Conservation (phyloP, 768 basidiomycete genomes). For the Jaapia argillacea region DNA sequence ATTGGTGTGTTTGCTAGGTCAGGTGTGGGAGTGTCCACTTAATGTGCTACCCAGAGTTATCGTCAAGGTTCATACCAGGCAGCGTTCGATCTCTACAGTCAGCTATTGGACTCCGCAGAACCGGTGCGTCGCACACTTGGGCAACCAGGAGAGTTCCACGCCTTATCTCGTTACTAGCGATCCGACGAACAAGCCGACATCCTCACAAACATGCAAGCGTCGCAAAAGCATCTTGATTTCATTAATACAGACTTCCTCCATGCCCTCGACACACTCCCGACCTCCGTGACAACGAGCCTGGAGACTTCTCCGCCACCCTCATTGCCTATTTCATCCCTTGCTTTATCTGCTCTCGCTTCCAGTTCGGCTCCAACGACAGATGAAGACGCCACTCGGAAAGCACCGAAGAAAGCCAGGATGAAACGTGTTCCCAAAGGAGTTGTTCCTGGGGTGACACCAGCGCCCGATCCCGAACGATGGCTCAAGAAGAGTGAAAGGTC, state of each 20-base stretch:
- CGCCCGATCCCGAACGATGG: slow-evolving; percentile 84
- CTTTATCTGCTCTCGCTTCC: slow-evolving; percentile 14
- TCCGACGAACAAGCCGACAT: slow-evolving; percentile 87
- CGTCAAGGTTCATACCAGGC: slow-evolving; percentile 65
- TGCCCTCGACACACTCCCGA: slow-evolving; percentile 50
- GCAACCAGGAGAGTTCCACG: not conserved
- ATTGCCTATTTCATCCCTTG: slow-evolving; percentile 22
- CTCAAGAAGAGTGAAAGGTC: slow-evolving; percentile 78
- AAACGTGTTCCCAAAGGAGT: slow-evolving; percentile 71
- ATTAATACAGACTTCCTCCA: slow-evolving; percentile 59
- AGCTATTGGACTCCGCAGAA: slow-evolving; percentile 69
- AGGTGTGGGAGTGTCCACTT: slow-evolving; percentile 10
- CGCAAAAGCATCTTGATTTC: slow-evolving; percentile 79
- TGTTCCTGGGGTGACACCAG: slow-evolving; percentile 66
- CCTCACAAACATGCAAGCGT: slow-evolving; percentile 74
- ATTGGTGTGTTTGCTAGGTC: slow-evolving; percentile 43
- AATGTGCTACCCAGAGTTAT: slow-evolving; percentile 48
- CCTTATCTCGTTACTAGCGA: slow-evolving; percentile 31
- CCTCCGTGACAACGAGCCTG: slow-evolving; percentile 38
- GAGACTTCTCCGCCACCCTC: slow-evolving; percentile 55
- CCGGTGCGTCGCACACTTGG: slow-evolving; percentile 44
- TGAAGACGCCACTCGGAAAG: slow-evolving; percentile 18
- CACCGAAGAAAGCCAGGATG: slow-evolving; percentile 39
- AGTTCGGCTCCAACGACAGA: slow-evolving; percentile 20
- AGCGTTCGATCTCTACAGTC: slow-evolving; percentile 71